Percentiles rank a stretch among this genome's conserved stretches.
phyloP scores from a whole-genome alignment of 2,329 filamentous ascomycete genomes.

The Trichoderma sp. region DNA sequence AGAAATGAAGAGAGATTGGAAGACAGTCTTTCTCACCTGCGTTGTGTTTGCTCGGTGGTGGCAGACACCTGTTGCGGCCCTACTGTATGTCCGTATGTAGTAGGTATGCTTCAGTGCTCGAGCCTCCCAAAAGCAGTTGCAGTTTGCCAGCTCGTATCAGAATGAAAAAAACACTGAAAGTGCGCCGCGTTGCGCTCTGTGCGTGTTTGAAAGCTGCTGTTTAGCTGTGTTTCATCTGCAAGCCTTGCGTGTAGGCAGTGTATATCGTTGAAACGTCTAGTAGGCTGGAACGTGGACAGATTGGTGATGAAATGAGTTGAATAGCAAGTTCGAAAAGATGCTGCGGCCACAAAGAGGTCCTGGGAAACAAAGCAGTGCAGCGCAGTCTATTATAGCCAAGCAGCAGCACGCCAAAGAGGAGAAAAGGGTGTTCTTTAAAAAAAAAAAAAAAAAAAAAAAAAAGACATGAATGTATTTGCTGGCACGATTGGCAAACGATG shows the following conservation, averaged over 20 bases:
- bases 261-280: neutral
- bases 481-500: neutral
- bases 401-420: neutral
- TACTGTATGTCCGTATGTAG: neutral
- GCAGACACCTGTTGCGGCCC: neutral
- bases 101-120: neutral
- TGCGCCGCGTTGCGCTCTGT: neutral
- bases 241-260: neutral
- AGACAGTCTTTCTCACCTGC: neutral
- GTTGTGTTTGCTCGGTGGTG: neutral
- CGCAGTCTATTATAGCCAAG: conserved; percentile 23
- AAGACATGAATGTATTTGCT: neutral
- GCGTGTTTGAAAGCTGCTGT: neutral
- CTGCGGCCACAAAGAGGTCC: conserved; percentile 36
- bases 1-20: neutral
- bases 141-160: neutral
- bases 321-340: conserved; percentile 23
- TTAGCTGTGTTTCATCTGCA: neutral
- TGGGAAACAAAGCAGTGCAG: conserved; percentile 21
- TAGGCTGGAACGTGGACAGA: neutral
- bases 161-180: neutral
- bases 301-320: conserved; percentile 15
- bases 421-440: neutral
- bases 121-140: neutral
- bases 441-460: too few species aligned